These are phyloP conservation scores for Simmondsia chinensis DNA, from an alignment of 148 eudicot genomes.

Conservation along the genomic window DNA sequence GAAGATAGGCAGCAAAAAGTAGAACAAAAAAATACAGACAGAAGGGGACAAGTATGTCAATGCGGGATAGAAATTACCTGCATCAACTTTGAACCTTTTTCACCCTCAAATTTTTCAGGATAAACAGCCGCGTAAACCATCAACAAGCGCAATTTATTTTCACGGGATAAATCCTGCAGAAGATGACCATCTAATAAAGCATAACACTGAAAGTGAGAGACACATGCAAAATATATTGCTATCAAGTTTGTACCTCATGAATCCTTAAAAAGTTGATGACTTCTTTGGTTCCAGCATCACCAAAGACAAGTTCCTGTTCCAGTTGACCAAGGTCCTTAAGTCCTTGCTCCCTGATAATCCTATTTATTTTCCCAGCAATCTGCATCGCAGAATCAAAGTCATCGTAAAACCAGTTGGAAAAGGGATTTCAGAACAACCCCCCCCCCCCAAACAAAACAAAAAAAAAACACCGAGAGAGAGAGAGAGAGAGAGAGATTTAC, in stretches of 20 bases:
- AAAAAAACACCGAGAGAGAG: background rate
- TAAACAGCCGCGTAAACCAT: conserved; percentile 92
- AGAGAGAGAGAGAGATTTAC: too few species aligned
- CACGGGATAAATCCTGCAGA: conserved; percentile 70
- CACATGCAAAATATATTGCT: background rate
- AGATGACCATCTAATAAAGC: background rate
- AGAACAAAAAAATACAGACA: background rate
- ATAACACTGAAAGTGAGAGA: background rate
- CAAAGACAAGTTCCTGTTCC: conserved; percentile 95
- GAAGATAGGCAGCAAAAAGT: too few species aligned
- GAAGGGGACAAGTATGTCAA: background rate
- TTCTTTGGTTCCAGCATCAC: conserved; percentile 96
- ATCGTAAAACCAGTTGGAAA: conserved; percentile 3
- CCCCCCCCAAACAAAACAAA: background rate
- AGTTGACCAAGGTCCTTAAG: conserved; percentile 88
- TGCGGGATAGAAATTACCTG: too few species aligned
- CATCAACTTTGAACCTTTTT: conserved; percentile 64
- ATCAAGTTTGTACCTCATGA: conserved; percentile 37
- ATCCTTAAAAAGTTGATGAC: conserved; percentile 69
- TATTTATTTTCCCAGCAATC: conserved; percentile 91
- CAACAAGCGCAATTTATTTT: conserved; percentile 77
- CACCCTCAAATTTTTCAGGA: conserved; percentile 88
- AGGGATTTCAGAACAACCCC: background rate
- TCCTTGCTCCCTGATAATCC: conserved; percentile 57
- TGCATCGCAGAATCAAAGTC: conserved; percentile 21